Evolutionary conservation across 345 rosid species (phyloP), one percentile per base, ranked within the genome.

Genomic region (Xanthoceras sorbifolium): DNA sequence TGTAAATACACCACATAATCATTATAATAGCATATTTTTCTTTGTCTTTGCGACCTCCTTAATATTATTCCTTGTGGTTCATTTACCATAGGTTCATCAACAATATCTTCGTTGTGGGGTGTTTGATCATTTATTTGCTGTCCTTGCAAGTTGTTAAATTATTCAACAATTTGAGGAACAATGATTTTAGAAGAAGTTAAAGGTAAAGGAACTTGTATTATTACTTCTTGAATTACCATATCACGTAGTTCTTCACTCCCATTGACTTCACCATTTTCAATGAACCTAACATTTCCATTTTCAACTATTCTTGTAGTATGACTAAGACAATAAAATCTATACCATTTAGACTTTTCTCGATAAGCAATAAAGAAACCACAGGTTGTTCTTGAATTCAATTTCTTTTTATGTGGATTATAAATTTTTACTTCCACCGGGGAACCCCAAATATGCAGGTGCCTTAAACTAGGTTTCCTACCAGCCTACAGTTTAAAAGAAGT

Each of bases 1-100:
- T 68, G 28, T 20, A 18, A 22, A 74, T 78, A 78, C 23, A 78
- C 50, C 64, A 75, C 48, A 48, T 44, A 75, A 17, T 74, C 48
- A 70, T 60, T 1, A 0, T 32, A 73, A 77, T 70, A 14, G 14
- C 34, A 4, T 36, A 6, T 36, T 36, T 36, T 9, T 36, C 40
- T 36, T 36, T 36, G 40, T 36, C 8, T 36, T 9, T 5, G 8
- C 8, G 40, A 55, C 62, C 50, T 65, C 4, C 28, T 66, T 29
- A 78, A 54, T 72, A 26, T 4, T 23, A 67, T 23, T 73, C 25
- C 61, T 54, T 66, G 15, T 23, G 17, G 32, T 38, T 67, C 9
- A 68, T 40, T 0, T 28, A 25, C 32, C 11, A 9, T 15, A 32
- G 57, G 23, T 76, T 59, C 4, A 2, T 32, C 4, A 32, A 32